Evolutionary conservation across 1,284 basidiomycete species (phyloP), one percentile per base, ranked within the genome.

Genomic region (Cryptococcus depauperatus): DNA sequence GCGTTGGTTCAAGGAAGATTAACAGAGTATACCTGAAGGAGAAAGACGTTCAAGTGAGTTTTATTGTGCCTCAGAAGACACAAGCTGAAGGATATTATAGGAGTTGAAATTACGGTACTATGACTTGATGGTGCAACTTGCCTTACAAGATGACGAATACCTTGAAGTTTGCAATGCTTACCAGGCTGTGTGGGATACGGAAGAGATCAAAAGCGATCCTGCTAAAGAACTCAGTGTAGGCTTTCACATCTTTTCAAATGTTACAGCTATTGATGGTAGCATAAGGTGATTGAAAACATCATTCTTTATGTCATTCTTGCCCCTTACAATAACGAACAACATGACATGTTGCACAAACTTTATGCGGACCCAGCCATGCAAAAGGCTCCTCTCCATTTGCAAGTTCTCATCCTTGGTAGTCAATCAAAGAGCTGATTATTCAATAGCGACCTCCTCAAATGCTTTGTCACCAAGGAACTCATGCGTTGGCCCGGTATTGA

Each of bases 401-500:
- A 61, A 56, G 88, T 74, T 5, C 16, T 5, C 27, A 25, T 32
- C 3, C 41, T 19, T 23, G n/a, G n/a, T n/a, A n/a, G n/a, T n/a
- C n/a, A n/a, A n/a, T 35, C 25, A 44, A n/a, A 37, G 14, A 19
- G 32, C 6, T 18, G 6, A 14, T 13, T 33, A 4, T 7, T 14
- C 7, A 29, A 41, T 52, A 95, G 89, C 66, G 91, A 95, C 56
- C 79, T 98, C 34, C 79, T 95, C 48, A 98, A 98, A 75, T 93
- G 88, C 62, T 98, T 99, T 68, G 85, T 85, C 11, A 97, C 91
- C 2, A 83, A 82, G 34, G 95, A 98, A 64, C 76, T 99, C 35
- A 96, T 97, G 88, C 77, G 93, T 51, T 98, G 95, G 95, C 90
- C 93, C 0, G 89, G 90, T n/a, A 92, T 98, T 43, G 84, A 91